phyloP scores from a whole-genome alignment of 129 eudicot genomes.

The Artemisia argyi region DNA sequence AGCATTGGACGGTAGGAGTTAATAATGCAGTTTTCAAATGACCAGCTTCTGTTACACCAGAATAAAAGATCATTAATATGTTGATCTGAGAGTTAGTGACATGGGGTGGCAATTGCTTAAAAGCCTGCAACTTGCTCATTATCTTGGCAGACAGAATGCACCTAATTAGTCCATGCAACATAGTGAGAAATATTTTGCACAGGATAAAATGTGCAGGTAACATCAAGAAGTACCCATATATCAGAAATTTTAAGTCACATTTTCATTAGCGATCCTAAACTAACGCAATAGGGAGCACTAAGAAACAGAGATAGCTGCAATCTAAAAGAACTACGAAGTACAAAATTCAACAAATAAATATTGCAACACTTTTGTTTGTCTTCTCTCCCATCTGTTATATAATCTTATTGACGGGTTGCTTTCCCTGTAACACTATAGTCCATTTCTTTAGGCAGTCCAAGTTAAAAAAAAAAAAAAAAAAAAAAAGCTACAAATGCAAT shows the following conservation, averaged over 20 bases:
- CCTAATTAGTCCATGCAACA: no score
- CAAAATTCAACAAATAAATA: no score
- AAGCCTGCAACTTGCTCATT: not conserved
- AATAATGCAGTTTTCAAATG: conserved; percentile 9
- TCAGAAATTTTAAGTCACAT: not conserved
- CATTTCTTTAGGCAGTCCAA: no score
- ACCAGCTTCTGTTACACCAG: conserved; percentile 6
- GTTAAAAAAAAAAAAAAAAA: not conserved
- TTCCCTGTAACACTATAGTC: no score
- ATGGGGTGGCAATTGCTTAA: not conserved
- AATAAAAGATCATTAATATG: not conserved
- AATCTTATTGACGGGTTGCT: no score
- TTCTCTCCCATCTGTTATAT: no score
- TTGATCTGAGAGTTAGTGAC: not conserved
- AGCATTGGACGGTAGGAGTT: not conserved
- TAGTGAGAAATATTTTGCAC: no score
- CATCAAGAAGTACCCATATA: no score
- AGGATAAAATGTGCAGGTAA: no score
- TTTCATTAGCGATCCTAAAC: not conserved
- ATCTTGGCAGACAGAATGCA: not conserved
- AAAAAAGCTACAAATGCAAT: not conserved
- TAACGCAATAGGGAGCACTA: not conserved
- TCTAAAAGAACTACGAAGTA: not conserved
- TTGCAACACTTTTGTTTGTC: no score
- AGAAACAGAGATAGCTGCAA: not conserved